A percentile compares a stretch with the other conserved stretches of the same genome.
Conservation (phyloP, 2,329 filamentous ascomycete species). For the Septoria petroselini region DNA sequence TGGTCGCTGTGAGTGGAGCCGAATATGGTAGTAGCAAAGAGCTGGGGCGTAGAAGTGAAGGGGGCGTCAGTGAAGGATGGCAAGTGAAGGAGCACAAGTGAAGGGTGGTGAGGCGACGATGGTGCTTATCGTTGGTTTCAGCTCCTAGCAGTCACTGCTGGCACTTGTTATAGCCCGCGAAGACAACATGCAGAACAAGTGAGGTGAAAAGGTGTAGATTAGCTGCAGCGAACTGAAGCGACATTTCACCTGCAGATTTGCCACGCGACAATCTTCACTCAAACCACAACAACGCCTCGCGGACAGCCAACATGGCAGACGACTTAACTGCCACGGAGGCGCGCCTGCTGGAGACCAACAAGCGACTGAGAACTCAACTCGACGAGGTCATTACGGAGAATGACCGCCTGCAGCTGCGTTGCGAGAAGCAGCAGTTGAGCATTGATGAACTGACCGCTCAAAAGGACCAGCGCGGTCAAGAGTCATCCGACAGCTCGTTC, state of each 20-base stretch:
- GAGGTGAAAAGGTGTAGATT: too few species aligned
- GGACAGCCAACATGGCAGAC: neutral
- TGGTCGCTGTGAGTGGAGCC: too few species aligned
- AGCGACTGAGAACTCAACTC: constrained; percentile 1
- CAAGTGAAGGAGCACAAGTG: too few species aligned
- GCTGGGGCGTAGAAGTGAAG: too few species aligned
- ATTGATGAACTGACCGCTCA: neutral
- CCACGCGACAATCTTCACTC: neutral
- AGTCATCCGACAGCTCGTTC: neutral
- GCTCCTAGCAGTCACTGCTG: too few species aligned
- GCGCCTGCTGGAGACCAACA: constrained; percentile 3
- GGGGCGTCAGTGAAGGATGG: too few species aligned
- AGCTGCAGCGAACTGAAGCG: too few species aligned
- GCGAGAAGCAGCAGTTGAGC: neutral
- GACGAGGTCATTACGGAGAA: neutral
- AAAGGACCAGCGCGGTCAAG: neutral
- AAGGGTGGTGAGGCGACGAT: too few species aligned
- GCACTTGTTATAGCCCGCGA: too few species aligned
- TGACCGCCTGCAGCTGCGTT: constrained; percentile 5
- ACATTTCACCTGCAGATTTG: neutral
- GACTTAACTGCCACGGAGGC: constrained; percentile 1
- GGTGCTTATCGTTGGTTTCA: too few species aligned
- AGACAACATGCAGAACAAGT: too few species aligned
- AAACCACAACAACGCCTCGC: neutral
- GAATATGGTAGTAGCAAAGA: too few species aligned